phyloP scores from a whole-genome alignment of 2,329 filamentous ascomycete genomes.

The Diaporthe capsici region DNA sequence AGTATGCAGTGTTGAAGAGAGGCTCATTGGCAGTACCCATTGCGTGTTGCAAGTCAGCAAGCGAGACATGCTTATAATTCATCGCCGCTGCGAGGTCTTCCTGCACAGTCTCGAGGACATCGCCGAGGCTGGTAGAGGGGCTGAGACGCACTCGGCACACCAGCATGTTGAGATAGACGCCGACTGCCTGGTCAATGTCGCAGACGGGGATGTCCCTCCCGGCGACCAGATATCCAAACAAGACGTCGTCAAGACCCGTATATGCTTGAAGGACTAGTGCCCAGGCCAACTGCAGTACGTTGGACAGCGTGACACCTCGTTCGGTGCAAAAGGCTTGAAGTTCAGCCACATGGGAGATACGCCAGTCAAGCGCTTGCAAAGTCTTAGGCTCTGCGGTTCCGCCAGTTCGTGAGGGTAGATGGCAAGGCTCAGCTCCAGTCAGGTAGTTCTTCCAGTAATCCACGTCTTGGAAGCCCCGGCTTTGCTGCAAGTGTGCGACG shows the following conservation, averaged over 20 bases:
- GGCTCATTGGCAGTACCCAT: slow-evolving; percentile 9
- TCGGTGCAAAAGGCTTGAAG: neutral
- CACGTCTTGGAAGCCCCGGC: neutral
- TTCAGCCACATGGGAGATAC: neutral
- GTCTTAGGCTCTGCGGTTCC: neutral
- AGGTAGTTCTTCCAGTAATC: neutral
- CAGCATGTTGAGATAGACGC: slow-evolving; percentile 10
- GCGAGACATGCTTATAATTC: slow-evolving; percentile 15
- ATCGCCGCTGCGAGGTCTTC: slow-evolving; percentile 7
- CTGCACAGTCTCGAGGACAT: neutral
- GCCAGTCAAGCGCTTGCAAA: slow-evolving; percentile 11
- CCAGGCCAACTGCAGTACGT: slow-evolving; percentile 6
- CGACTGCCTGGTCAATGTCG: slow-evolving; percentile 12
- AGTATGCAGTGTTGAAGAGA: slow-evolving; percentile 23
- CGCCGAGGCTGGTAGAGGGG: slow-evolving; percentile 7
- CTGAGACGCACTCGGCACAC: slow-evolving; percentile 19
- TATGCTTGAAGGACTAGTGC: slow-evolving; percentile 16
- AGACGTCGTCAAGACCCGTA: slow-evolving; percentile 11
- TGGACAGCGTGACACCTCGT: slow-evolving; percentile 1
- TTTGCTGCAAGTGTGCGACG: slow-evolving; percentile 4
- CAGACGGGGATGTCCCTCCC: slow-evolving; percentile 1
- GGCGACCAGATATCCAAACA: slow-evolving; percentile 17
- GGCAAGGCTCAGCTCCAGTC: slow-evolving; percentile 12
- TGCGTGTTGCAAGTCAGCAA: slow-evolving; percentile 4
- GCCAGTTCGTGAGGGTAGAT: neutral